Evolutionary conservation across 495 filamentous ascomycete genomes (phyloP).

Genomic region (Trichocladium uniseriatum): DNA sequence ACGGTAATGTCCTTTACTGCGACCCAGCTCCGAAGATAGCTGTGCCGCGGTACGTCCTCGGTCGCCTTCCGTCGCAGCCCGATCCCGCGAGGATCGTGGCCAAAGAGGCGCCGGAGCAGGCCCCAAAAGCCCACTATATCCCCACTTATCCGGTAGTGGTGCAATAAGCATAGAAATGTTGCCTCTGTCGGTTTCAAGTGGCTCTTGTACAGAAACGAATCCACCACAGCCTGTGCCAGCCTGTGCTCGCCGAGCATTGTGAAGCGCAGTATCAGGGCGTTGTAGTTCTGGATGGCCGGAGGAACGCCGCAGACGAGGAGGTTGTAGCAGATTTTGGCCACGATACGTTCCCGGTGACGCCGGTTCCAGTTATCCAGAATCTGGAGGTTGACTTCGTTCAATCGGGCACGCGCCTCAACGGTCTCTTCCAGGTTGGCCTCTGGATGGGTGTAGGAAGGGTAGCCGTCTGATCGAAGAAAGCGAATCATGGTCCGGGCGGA

Average conservation of each 20-base stretch:
- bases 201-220: constrained; percentile 39
- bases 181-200: constrained; percentile 44
- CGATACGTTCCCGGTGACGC: constrained; percentile 15
- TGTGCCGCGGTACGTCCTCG: constrained; percentile 3
- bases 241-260: constrained; percentile 39
- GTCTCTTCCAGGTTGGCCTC: constrained; percentile 7
- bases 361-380: constrained; percentile 26
- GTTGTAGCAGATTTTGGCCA: constrained; percentile 59
- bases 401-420: constrained; percentile 11
- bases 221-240: constrained; percentile 46
- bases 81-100: constrained; percentile 18
- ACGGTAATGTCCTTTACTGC: constrained; percentile 1
- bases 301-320: constrained; percentile 47
- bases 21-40: constrained; percentile 15
- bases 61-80: constrained; percentile 11
- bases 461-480: constrained; percentile 25
- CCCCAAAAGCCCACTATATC: constrained; percentile 33
- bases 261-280: constrained; percentile 52
- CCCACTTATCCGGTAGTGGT: constrained; percentile 41
- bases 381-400: constrained; percentile 28
- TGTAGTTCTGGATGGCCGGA: constrained; percentile 57
- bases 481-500: constrained; percentile 23
- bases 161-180: constrained; percentile 45
- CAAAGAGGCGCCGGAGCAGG: constrained; percentile 32
- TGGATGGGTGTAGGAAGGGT: constrained; percentile 29